Percentiles rank a stretch among this genome's conserved stretches.
phyloP scores from a whole-genome alignment of 768 basidiomycete genomes.

The Pisolithus microcarpus region DNA sequence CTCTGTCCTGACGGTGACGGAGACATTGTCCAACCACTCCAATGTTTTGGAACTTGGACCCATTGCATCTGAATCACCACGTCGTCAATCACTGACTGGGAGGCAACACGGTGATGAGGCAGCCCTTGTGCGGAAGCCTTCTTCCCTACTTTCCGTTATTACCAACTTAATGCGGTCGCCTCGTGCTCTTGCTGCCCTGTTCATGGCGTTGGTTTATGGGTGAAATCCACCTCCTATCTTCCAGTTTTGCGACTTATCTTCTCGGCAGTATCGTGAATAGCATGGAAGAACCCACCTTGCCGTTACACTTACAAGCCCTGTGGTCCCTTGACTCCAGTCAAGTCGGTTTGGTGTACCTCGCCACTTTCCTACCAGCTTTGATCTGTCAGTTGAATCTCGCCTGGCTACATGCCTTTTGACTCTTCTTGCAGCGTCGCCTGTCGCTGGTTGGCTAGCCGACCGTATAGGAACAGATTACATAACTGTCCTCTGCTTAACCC shows the following conservation, averaged over 20 bases:
- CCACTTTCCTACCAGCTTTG: constrained; percentile 54
- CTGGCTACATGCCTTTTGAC: background rate
- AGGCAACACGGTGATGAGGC: constrained; percentile 3
- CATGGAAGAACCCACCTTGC: constrained; percentile 50
- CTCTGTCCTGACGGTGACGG: background rate
- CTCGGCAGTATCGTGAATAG: constrained; percentile 38
- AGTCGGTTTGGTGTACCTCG: constrained; percentile 65
- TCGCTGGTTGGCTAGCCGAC: constrained; percentile 56
- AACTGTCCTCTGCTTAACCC: constrained; percentile 37
- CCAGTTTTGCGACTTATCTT: background rate
- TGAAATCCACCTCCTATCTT: constrained; percentile 19
- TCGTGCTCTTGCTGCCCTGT: constrained; percentile 41
- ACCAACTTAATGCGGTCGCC: constrained; percentile 36
- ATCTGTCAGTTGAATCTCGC: constrained; percentile 43
- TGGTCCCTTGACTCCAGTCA: constrained; percentile 42
- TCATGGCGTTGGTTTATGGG: constrained; percentile 49
- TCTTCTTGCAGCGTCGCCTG: constrained; percentile 41
- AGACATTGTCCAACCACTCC: background rate
- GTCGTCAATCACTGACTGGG: background rate
- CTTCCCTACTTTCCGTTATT: constrained; percentile 39
- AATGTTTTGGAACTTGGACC: background rate
- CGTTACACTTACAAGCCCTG: constrained; percentile 43
- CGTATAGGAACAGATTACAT: constrained; percentile 50
- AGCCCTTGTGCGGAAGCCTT: constrained; percentile 14
- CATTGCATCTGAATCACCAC: background rate